These are phyloP conservation scores for Cupressus sempervirens DNA, from an alignment of 75 land plant species.

Conservation along the genomic window DNA sequence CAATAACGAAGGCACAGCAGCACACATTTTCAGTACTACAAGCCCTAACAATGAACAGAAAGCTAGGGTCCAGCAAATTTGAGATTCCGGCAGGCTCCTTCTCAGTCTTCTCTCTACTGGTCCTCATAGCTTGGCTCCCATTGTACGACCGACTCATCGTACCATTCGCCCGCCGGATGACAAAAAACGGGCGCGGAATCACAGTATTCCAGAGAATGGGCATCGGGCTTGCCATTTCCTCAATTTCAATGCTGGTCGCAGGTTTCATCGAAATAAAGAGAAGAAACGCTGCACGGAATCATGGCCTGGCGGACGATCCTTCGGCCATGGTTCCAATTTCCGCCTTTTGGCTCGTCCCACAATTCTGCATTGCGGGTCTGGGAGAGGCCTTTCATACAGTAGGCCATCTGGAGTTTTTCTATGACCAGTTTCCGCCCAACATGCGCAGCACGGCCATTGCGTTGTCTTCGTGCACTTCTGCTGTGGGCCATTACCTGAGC, in stretches of 20 bases:
- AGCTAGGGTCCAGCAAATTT: constrained; percentile 7
- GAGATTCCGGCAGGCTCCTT: constrained; percentile 17
- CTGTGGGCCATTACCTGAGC: constrained; percentile 13
- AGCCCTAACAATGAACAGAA: constrained; percentile 14
- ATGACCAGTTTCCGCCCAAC: constrained; percentile 21
- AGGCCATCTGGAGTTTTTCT: constrained; percentile 24
- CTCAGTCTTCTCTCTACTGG: constrained; percentile 3
- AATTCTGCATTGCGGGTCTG: constrained; percentile 22
- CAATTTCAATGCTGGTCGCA: constrained; percentile 11
- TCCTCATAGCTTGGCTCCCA: constrained; percentile 11
- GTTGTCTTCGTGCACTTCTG: constrained; percentile 16
- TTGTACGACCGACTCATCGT: constrained; percentile 18
- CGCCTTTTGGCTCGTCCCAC: constrained; percentile 25
- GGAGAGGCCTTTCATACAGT: constrained; percentile 18
- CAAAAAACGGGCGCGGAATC: constrained; percentile 12
- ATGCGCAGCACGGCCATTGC: constrained; percentile 35
- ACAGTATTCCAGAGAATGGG: constrained; percentile 21
- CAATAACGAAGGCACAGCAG: constrained; percentile 10
- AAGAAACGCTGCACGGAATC: constrained; percentile 4
- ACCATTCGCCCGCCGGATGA: constrained; percentile 9
- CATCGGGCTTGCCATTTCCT: constrained; percentile 16
- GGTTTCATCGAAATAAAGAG: constrained; percentile 20
- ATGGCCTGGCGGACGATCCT: constrained; percentile 20
- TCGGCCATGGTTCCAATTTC: constrained; percentile 11
- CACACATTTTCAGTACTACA: constrained; percentile 16